Base-by-base conservation (phyloP, 345 rosid genomes). In the Brassica juncea region DNA sequence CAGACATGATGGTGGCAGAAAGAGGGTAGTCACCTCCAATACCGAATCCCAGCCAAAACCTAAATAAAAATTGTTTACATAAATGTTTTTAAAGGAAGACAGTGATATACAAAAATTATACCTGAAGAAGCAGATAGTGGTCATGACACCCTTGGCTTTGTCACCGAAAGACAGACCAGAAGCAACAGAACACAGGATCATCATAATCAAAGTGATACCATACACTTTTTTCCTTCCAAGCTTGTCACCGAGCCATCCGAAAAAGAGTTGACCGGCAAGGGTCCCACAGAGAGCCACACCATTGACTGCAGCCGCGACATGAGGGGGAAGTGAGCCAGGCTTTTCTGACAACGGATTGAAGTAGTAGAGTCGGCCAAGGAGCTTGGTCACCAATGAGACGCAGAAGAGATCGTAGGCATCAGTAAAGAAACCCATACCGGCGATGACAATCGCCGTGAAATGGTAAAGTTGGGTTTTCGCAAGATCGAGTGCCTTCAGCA, bases 11-110 rank as follows among this genome's bases (percentile, higher is more conserved):
- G 11, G 97, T 88, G 16, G 95, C 95, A 0, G 97, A 92, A 14
- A 92, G 90, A 39, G 97, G 97, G 67, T 90, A 90, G 78, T 92
- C 93, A 42, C 97, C 93, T 3, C 97, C 97, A 35, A 90, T 90
- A 14, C 97, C 97, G 0, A 90, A 89, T 12, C 97, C 97, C 0
- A 92, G 82, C 97, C 94, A 92, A 80, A 92, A 90, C 70, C 87
- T 80, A 57, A 0, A 16, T 16, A 0, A 27, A 0, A 63, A n/a
- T n/a, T 11, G 5, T 49, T 19, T 59, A 66, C 3, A 63, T 9
- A 6, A 6, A 66, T 54, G 23, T 15, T 6, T 16, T 54, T 1
- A 54, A 54, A 5, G 8, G 59, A 54, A 54, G 6, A 54, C 5
- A 19, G 4, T 32, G 12, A 9, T 52, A 54, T 59, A 14, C 15